Evolutionary conservation across 2,329 filamentous ascomycete species (phyloP), one percentile per base, ranked within the genome.

Genomic region (Amesomyces nigricolor): DNA sequence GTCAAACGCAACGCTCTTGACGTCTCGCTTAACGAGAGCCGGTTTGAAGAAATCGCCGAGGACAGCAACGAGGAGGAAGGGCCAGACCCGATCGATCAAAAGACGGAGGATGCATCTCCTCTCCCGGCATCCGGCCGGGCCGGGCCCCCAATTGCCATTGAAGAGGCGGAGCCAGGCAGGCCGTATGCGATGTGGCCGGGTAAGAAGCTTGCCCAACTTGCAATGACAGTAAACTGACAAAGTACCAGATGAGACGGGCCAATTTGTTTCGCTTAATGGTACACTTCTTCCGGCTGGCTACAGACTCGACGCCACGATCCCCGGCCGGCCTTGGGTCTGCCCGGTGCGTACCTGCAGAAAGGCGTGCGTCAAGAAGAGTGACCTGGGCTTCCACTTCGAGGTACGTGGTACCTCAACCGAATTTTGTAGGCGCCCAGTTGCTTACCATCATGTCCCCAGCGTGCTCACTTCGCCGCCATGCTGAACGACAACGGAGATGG

Each of bases 401-500:
- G 61, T 62, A 56, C 2, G 49, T 30, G 48, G 13, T 5, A 7
- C 2, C 19, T 3, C 3, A 8, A 4, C 42, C 19, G 13, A n/a
- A 48, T 11, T 3, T 5, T 7, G 13, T 22, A 17, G 11, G 4
- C 30, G 8, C n/a, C 13, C 43, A 29, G 29, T 30, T 16, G 37
- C 42, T 54, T n/a, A 47, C 29, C 4, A 8, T 29, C 5, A 5
- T 35, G n/a, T 1, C 17, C 1, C 26, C 16, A 63, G 56, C 58
- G 63, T 13, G 29, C 29, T 5, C 61, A 64, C 26, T 62, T 50
- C 48, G 63, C 52, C 2, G 48, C 50, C 13, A 49, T 43, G 9
- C 35, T 65, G 16, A 62, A 63, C 11, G 63, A 65, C 42, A 63
- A 63, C 22, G 45, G 58, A 26, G 62, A 65, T 30, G 62, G 62